Conservation (phyloP, 2,329 filamentous ascomycete genomes). For the Fusarium aywerte region DNA sequence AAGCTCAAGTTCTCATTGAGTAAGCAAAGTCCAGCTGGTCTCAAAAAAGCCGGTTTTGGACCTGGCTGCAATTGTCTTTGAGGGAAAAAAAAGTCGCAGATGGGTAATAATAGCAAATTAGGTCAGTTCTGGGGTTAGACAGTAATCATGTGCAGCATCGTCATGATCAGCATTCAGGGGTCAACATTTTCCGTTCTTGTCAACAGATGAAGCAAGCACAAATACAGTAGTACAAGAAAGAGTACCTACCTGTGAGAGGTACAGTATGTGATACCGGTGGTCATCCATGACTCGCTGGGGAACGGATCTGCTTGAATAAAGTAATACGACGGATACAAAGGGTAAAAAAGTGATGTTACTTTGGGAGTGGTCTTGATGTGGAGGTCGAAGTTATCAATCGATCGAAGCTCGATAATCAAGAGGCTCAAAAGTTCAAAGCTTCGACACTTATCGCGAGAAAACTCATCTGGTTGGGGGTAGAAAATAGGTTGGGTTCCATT, state of each 20-base stretch:
- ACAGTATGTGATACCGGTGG: slow-evolving; percentile 1
- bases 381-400: slow-evolving; percentile 19
- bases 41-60: slow-evolving; percentile 36
- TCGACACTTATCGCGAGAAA: background rate
- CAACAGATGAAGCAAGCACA: slow-evolving; percentile 15
- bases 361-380: slow-evolving; percentile 6
- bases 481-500: background rate
- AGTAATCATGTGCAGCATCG: slow-evolving; percentile 23
- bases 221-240: background rate
- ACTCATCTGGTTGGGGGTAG: background rate
- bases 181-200: slow-evolving; percentile 35
- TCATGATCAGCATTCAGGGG: slow-evolving; percentile 33
- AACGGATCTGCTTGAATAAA: slow-evolving; percentile 17
- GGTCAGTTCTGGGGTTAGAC: slow-evolving; percentile 14
- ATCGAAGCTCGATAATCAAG: slow-evolving; percentile 7
- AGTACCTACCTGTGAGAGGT: background rate
- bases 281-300: slow-evolving; percentile 24
- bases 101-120: slow-evolving; percentile 5
- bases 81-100: background rate
- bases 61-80: slow-evolving; percentile 14
- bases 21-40: slow-evolving; percentile 22
- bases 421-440: background rate
- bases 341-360: slow-evolving; percentile 8
- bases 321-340: slow-evolving; percentile 27
- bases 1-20: background rate